Evolutionary conservation across 1,139 yeast genomes (phyloP), one percentile per base, ranked within the genome.

Genomic region (Hyphopichia fennica): DNA sequence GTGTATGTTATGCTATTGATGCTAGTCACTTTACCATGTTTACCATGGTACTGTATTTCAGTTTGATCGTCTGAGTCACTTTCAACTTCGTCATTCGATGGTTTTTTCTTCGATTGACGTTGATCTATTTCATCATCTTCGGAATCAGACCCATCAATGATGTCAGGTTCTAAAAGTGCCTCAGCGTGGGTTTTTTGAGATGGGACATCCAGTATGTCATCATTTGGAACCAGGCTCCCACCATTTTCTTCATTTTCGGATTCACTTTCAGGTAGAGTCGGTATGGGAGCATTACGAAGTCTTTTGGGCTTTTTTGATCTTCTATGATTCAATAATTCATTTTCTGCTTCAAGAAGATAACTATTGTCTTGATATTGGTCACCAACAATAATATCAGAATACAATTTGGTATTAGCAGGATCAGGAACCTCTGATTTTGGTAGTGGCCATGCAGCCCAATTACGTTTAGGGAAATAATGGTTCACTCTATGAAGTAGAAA

Each of bases 381-480:
- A 2, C 45, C 42, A 14, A 43, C 45, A 18, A 60, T 49, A 5
- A 44, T 41, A 44, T 65, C 72, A 16, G 48, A 60, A 43, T 61
- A 68, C 13, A 41, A 44, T 13, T 33, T 39, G 3, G 47, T 34
- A 1, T 58, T 50, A 9, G 43, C 45, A 0, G 80, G 79, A 23
- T 66, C 65, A 0, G 79, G 78, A 0, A 72, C 68, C 10, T 50
- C 47, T 2, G 57, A 48, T 2, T 49, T 34, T 0, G 60, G 55
- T 16, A 68, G 46, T 0, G 84, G 84, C 84, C 84, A 81, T 1
- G 61, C 47, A 1, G 72, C 42, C 76, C 82, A 79, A 3, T 44
- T 41, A 4, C 47, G 40, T 1, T 45, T 37, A 2, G 84, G 83
- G 42, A 66, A 64, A 10, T 37, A 23, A 0, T 72, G 72, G 41